Percentiles rank a stretch among this genome's conserved stretches.
phyloP scores from a whole-genome alignment of 306 rosid genomes.

The Psophocarpus tetragonolobus region DNA sequence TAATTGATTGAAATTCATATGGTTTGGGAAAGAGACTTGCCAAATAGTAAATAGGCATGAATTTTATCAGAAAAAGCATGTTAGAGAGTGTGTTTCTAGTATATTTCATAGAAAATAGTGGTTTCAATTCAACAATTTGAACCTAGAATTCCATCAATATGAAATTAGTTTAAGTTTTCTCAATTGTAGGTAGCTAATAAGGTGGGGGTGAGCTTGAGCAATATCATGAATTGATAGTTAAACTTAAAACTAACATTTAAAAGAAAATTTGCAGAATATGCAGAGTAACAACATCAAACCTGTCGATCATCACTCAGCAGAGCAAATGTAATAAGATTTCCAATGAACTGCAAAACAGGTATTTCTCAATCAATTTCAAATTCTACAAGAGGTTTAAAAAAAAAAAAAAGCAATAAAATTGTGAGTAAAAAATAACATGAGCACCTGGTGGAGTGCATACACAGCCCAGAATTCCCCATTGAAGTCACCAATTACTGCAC shows the following conservation, averaged over 20 bases:
- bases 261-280: conserved; percentile 10
- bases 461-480: conserved; percentile 94
- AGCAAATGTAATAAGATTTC: conserved; percentile 83
- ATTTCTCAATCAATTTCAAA: neutral
- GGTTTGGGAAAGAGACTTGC: neutral
- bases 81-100: neutral
- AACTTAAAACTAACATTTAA: neutral
- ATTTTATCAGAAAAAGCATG: neutral
- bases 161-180: neutral
- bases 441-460: conserved; percentile 87
- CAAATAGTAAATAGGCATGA: neutral
- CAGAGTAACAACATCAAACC: conserved; percentile 49
- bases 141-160: neutral
- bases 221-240: conserved; percentile 21
- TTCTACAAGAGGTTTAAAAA: neutral
- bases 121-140: conserved; percentile 10
- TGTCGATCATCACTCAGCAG: conserved; percentile 63
- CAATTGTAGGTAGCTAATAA: conserved; percentile 16
- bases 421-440: neutral
- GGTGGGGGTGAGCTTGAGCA: conserved; percentile 7
- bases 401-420: neutral
- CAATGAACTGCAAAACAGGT: conserved; percentile 70
- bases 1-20: neutral
- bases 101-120: neutral
- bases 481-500: conserved; percentile 83